Conservation (phyloP, 495 filamentous ascomycete species). For the Pyronema domesticum region DNA sequence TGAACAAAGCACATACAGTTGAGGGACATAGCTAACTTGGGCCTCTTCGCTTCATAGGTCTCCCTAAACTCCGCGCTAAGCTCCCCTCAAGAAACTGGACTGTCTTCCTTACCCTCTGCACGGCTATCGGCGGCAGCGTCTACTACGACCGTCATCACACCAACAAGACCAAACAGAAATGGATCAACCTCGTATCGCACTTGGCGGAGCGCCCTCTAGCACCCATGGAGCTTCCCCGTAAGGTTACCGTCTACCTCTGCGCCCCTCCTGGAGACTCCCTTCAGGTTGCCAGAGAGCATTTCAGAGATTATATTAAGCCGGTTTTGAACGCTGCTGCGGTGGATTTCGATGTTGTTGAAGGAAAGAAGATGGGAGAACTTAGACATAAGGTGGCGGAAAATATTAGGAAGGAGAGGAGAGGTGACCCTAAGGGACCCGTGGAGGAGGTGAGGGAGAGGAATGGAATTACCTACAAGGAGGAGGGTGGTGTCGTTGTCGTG, state of each 20-base stretch:
- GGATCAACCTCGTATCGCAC: conserved; percentile 74
- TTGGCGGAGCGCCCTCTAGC: conserved; percentile 58
- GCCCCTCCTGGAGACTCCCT: conserved; percentile 75
- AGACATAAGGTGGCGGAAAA: conserved; percentile 63
- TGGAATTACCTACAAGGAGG: conserved; percentile 45
- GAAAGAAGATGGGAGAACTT: conserved; percentile 72
- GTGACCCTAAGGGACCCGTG: conserved; percentile 34
- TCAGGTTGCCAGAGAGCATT: conserved; percentile 70
- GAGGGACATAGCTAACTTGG: too few relatives aligned
- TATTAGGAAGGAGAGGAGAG: conserved; percentile 48
- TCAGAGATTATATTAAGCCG: conserved; percentile 88
- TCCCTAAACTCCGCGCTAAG: conserved; percentile 63
- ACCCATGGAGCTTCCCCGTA: conserved; percentile 54
- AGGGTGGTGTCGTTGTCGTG: conserved; percentile 63
- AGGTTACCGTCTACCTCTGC: conserved; percentile 69
- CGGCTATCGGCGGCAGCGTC: conserved; percentile 55
- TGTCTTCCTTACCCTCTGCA: conserved; percentile 72
- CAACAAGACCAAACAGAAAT: conserved; percentile 62
- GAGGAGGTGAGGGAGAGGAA: conserved; percentile 38
- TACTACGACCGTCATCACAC: conserved; percentile 86
- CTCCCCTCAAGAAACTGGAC: conserved; percentile 94
- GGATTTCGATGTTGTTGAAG: conserved; percentile 92
- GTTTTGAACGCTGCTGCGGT: conserved; percentile 73
- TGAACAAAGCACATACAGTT: too few relatives aligned
- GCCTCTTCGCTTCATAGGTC: conserved; percentile 29